Conservation (phyloP, 1,284 basidiomycete genomes). For the Inonotus hispidus region DNA sequence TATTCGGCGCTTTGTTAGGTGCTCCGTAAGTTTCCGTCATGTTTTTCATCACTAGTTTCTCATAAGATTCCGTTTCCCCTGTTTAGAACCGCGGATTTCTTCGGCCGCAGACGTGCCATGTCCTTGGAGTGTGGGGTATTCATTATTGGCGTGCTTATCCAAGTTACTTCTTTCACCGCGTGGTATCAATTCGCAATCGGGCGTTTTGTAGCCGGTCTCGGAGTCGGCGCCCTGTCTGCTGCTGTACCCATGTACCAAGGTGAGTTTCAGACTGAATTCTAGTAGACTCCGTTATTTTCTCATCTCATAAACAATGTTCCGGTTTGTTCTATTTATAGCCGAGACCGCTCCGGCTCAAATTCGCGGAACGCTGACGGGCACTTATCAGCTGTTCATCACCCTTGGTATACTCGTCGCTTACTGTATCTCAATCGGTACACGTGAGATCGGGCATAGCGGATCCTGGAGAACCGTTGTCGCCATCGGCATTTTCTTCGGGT, state of each 20-base stretch:
- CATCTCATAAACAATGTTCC: conserved; percentile 28
- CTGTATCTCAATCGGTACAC: conserved; percentile 55
- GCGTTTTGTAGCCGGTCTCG: conserved; percentile 61
- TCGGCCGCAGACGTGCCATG: conserved; percentile 74
- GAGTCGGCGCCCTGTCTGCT: conserved; percentile 67
- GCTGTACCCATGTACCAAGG: conserved; percentile 80
- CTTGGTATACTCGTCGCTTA: conserved; percentile 71
- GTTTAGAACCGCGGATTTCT: conserved; percentile 47
- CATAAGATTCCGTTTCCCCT: not conserved
- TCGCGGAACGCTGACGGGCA: conserved; percentile 66
- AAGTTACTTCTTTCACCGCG: conserved; percentile 40
- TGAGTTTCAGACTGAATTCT: conserved; percentile 37
- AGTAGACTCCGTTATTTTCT: not conserved
- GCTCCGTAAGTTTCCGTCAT: conserved; percentile 43
- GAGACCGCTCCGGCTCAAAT: conserved; percentile 61
- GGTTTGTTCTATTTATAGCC: not conserved
- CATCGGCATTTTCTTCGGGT: conserved; percentile 65
- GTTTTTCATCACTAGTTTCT: not conserved
- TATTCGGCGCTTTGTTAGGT: conserved; percentile 54
- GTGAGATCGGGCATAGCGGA: conserved; percentile 39
- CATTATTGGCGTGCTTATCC: conserved; percentile 65
- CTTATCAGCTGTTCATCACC: conserved; percentile 74
- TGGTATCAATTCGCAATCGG: conserved; percentile 71
- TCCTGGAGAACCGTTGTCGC: conserved; percentile 70
- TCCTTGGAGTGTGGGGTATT: conserved; percentile 61